Percentiles rank a stretch among this genome's conserved stretches.
Conservation (phyloP, 139 green algal species). For the Ulvella scutata region DNA sequence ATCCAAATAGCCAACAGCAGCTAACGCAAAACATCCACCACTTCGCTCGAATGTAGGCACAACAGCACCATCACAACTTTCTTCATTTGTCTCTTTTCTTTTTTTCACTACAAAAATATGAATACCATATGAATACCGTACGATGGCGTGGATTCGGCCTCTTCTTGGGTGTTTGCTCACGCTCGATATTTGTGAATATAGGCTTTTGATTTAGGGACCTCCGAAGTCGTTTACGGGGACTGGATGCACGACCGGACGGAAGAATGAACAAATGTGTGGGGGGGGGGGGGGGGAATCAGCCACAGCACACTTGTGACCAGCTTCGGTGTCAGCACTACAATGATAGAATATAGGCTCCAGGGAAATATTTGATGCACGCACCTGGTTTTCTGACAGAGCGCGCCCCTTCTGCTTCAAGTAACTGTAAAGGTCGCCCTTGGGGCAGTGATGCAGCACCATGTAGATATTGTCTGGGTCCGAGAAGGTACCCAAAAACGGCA, state of each 20-base stretch:
- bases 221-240: not conserved
- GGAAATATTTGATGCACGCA: not conserved
- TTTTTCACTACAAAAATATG: too few relatives aligned
- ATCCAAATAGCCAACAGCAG: not conserved
- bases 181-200: too few relatives aligned
- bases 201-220: not conserved
- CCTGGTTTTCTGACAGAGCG: not conserved
- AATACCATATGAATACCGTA: too few relatives aligned
- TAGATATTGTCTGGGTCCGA: slow-evolving; percentile 32
- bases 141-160: too few relatives aligned
- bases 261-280: not conserved
- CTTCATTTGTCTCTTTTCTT: too few relatives aligned
- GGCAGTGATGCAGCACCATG: slow-evolving; percentile 66
- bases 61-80: not conserved
- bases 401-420: not conserved
- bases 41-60: not conserved
- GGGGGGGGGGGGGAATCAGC: too few relatives aligned
- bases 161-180: too few relatives aligned
- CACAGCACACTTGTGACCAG: not conserved
- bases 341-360: not conserved
- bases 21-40: not conserved
- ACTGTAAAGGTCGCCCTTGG: slow-evolving; percentile 69
- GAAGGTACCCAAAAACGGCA: slow-evolving; percentile 42
- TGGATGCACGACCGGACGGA: not conserved
- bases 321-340: not conserved